Evolutionary conservation across 192 early-diverging fungal species (phyloP).

Genomic region (Coemansia sp.): DNA sequence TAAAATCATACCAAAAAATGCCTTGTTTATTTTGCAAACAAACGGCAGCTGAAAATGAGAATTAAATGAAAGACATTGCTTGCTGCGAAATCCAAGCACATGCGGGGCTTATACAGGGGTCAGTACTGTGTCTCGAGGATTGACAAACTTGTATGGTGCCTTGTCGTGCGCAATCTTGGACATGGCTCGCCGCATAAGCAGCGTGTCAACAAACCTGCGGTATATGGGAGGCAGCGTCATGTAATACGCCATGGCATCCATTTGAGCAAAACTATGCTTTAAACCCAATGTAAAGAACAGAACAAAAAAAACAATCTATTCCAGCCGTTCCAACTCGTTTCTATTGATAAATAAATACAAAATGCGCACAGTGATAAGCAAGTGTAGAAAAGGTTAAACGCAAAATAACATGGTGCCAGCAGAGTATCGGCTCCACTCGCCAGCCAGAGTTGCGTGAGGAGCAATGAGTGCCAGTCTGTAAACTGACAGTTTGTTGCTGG

Average conservation of each 20-base stretch:
- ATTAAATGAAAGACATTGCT: background rate
- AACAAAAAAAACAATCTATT: no score
- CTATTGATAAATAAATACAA: background rate
- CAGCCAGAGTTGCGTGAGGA: conserved; percentile 23
- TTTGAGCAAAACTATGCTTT: background rate
- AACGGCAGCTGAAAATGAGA: background rate
- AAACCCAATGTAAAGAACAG: background rate
- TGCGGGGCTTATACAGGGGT: background rate
- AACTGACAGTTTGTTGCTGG: conserved; percentile 16
- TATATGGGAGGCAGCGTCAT: background rate
- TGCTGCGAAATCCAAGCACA: background rate
- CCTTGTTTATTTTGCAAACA: conserved; percentile 1
- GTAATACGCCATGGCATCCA: background rate
- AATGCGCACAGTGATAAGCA: background rate
- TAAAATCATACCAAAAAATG: background rate
- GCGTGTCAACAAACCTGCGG: background rate
- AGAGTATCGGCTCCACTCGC: conserved; percentile 22
- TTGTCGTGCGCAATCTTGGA: background rate
- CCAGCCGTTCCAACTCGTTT: no score
- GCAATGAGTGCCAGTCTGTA: conserved; percentile 39
- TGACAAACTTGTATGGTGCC: background rate
- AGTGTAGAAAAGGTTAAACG: conserved; percentile 10
- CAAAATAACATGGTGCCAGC: conserved; percentile 43
- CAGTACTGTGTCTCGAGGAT: conserved; percentile 1
- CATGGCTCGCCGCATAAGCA: background rate